These are phyloP conservation scores for Hsuehochloa calcarea DNA, from an alignment of 176 grass and related monocot genomes.

Conservation along the genomic window DNA sequence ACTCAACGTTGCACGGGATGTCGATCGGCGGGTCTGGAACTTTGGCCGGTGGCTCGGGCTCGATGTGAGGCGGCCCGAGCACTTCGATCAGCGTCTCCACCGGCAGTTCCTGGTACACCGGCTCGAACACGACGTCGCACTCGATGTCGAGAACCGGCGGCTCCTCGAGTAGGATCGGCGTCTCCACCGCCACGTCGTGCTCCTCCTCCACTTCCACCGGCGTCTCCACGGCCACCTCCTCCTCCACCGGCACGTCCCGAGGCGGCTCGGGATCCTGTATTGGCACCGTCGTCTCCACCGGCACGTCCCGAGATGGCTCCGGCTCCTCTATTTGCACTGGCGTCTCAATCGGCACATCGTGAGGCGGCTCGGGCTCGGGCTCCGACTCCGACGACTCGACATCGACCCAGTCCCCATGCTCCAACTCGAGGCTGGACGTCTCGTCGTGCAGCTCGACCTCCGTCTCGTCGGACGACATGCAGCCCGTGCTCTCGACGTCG, in stretches of 20 bases:
- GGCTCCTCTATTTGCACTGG: background rate
- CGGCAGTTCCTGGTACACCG: conserved; percentile 5
- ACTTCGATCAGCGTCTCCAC: conserved; percentile 48
- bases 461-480: background rate
- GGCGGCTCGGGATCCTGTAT: background rate
- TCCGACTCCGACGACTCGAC: conserved; percentile 17
- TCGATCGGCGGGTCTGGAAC: background rate
- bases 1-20: conserved; percentile 42
- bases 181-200: background rate
- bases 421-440: conserved; percentile 17
- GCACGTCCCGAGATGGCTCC: background rate
- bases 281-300: background rate
- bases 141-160: conserved; percentile 40
- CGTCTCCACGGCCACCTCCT: background rate
- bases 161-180: background rate
- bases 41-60: background rate
- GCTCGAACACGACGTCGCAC: conserved; percentile 50
- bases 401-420: conserved; percentile 34
- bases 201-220: background rate
- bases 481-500: conserved; percentile 9
- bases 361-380: conserved; percentile 7
- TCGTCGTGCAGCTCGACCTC: conserved; percentile 36
- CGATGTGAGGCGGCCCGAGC: background rate
- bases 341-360: background rate
- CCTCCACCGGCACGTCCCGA: background rate